phyloP scores from a whole-genome alignment of 2,329 filamentous ascomycete species.

The Sporothrix humicola region DNA sequence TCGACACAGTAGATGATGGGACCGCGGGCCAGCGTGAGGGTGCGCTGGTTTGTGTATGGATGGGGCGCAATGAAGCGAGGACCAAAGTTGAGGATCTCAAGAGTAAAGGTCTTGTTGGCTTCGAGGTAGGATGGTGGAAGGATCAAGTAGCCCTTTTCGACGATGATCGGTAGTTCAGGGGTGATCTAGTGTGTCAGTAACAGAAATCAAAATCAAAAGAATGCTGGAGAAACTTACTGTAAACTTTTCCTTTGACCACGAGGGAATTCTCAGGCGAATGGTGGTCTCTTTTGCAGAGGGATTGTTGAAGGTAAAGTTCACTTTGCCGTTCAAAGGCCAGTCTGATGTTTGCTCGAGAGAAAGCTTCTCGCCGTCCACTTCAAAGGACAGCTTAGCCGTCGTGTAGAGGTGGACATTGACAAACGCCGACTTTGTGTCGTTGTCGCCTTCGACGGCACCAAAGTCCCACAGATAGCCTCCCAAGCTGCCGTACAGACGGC shows the following conservation, averaged over 20 bases:
- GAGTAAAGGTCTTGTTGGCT: neutral
- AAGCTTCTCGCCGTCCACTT: neutral
- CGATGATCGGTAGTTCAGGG: neutral
- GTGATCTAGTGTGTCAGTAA: neutral
- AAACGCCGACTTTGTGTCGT: neutral
- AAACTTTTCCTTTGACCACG: neutral
- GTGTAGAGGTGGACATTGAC: conserved; percentile 19
- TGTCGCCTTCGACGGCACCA: neutral
- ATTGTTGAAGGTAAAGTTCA: neutral
- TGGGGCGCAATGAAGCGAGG: conserved; percentile 13
- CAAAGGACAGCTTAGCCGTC: conserved; percentile 9
- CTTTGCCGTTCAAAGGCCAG: neutral
- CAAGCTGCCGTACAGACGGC: neutral
- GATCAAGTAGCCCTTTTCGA: conserved; percentile 9
- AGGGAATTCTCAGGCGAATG: neutral
- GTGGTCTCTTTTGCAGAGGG: neutral
- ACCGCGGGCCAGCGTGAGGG: conserved; percentile 12
- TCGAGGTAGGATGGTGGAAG: conserved; percentile 15
- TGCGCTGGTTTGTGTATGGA: conserved; percentile 8
- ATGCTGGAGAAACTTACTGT: neutral
- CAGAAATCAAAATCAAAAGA: neutral
- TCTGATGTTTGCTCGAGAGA: conserved; percentile 12
- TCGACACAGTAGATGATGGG: conserved; percentile 26
- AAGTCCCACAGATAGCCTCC: conserved; percentile 20
- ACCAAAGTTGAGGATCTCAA: neutral